These are phyloP conservation scores for Cryptosporidium parvum DNA, from an alignment of 169 alveolate genomes.

Conservation along the genomic window DNA sequence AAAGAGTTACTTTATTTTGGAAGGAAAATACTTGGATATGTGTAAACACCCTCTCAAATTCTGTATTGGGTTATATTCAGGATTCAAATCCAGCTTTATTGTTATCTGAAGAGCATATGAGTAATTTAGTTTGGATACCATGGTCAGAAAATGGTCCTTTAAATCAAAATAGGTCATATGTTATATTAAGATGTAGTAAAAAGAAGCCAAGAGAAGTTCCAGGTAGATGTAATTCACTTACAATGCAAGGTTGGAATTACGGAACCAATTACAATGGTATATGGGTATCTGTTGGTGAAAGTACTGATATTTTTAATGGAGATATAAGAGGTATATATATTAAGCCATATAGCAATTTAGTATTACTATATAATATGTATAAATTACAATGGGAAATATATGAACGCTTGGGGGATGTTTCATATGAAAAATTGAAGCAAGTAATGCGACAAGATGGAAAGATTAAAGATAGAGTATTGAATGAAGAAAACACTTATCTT, in stretches of 20 bases:
- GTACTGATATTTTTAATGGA: slow-evolving; percentile 48
- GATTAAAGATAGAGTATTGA: slow-evolving; percentile 45
- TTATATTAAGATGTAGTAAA: slow-evolving; percentile 1
- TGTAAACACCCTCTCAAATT: slow-evolving; percentile 27
- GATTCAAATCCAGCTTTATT: slow-evolving; percentile 48
- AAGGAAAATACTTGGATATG: slow-evolving; percentile 69
- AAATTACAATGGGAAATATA: slow-evolving; percentile 71
- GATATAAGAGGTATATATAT: slow-evolving; percentile 45
- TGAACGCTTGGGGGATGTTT: slow-evolving; percentile 31
- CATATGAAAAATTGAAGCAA: slow-evolving; percentile 10
- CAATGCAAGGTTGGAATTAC: slow-evolving; percentile 71
- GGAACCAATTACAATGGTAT: slow-evolving; percentile 60
- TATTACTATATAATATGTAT: slow-evolving; percentile 32
- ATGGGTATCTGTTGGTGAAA: slow-evolving; percentile 58
- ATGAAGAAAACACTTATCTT: slow-evolving; percentile 6
- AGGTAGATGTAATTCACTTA: slow-evolving; percentile 28
- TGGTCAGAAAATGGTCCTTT: slow-evolving; percentile 30
- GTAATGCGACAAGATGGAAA: slow-evolving; percentile 17
- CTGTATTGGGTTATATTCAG: slow-evolving; percentile 55
- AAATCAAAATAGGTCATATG: slow-evolving; percentile 12
- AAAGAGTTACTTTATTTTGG: slow-evolving; percentile 58
- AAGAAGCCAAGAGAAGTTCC: background rate
- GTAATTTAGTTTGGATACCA: slow-evolving; percentile 52
- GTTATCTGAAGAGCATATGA: slow-evolving; percentile 1
- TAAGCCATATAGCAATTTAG: slow-evolving; percentile 58